phyloP scores from a whole-genome alignment of 2,329 filamentous ascomycete species.

The Calcarisporium arbuscula region DNA sequence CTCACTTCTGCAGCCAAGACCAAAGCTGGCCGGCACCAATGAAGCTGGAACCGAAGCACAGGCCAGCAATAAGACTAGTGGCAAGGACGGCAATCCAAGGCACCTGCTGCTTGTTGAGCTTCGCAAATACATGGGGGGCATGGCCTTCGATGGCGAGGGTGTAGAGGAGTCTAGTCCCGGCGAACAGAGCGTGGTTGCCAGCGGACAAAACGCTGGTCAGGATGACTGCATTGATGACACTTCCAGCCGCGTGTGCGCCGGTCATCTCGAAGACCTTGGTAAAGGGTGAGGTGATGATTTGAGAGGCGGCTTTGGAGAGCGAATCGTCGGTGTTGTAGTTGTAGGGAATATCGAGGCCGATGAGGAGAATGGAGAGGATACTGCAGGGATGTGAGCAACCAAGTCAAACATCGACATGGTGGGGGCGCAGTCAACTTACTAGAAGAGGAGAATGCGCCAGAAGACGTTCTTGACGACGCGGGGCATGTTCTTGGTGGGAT shows the following conservation, averaged over 20 bases:
- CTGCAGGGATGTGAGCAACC: conserved; percentile 13
- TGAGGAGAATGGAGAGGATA: conserved; percentile 30
- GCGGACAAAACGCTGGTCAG: conserved; percentile 30
- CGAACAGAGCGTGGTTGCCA: conserved; percentile 30
- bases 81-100: conserved; percentile 37
- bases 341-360: conserved; percentile 56
- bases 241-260: conserved; percentile 43
- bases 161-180: conserved; percentile 27
- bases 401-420: neutral
- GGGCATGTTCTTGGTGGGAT: conserved; percentile 55
- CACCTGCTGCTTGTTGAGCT: conserved; percentile 26
- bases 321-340: conserved; percentile 29
- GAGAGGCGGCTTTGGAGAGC: too few relatives aligned
- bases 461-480: conserved; percentile 60
- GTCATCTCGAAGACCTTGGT: conserved; percentile 56
- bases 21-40: conserved; percentile 60
- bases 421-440: conserved; percentile 15
- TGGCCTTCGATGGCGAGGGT: conserved; percentile 36
- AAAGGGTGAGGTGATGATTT: conserved; percentile 33
- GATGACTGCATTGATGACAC: conserved; percentile 55
- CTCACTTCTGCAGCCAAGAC: conserved; percentile 60
- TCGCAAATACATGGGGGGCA: conserved; percentile 48
- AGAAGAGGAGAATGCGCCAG: conserved; percentile 54
- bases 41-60: conserved; percentile 60
- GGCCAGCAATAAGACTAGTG: conserved; percentile 49